Evolutionary conservation across 164 flowering plant genomes (phyloP), one percentile per base, ranked within the genome.

Genomic region (Aristolochia contorta): DNA sequence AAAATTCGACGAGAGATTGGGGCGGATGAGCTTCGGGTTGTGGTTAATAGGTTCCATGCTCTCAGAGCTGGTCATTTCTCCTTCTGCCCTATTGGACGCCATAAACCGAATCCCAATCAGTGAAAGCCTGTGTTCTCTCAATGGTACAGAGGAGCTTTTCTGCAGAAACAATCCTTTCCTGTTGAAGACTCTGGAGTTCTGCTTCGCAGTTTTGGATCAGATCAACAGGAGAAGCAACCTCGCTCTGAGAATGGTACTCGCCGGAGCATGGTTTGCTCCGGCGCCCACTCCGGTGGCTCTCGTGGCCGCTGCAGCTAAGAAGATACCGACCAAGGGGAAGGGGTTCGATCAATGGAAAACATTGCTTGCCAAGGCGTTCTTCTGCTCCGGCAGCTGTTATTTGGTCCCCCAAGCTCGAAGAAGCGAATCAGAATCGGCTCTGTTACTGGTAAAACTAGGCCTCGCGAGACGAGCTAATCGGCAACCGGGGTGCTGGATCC

Each of bases 251-350:
- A 88, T 88, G 91, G 81, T 83, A 63, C 83, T 82, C 46, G 88
- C 83, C 6, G 96, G 96, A 27, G 89, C 92, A 46, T 91, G 97
- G 97, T 76, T 84, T 62, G 85, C 96, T 25, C 88, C 93, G 16
- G 67, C 87, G 41, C 89, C 97, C 2, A 65, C 84, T 58, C 76
- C 96, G 20, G 84, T 68, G 15, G 72, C 56, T 65, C 71, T 87
- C 56, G 70, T 90, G n/a, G 84, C 85, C 2, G 64, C 77, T n/a
- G 86, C 91, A 27, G 87, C 96, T 27, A 83, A 78, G 56, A 67
- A 74, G 51, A 71, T 86, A 58, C 72, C 91, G 12, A 68, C 62
- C 3, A 45, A 61, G 1, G 69, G 64, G 24, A 77, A 70, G 56
- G 61, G 74, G 46, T 71, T 85, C 21, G 62, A 54, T 61, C 80